Evolutionary conservation across 2,329 filamentous ascomycete species (phyloP).

Genomic region (Hymenoscyphus fructigenus): DNA sequence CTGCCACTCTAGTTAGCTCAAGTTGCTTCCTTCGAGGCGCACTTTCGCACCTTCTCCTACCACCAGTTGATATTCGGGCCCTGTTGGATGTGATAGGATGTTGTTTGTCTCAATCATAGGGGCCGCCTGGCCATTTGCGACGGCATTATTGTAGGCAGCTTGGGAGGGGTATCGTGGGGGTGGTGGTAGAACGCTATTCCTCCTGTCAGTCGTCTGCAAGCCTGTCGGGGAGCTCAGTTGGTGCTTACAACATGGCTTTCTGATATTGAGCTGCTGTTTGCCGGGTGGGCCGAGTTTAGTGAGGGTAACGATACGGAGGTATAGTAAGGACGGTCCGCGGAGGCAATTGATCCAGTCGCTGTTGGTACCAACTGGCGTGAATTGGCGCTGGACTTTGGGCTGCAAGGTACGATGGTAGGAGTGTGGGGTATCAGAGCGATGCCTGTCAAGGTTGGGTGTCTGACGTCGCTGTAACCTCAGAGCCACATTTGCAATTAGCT

Average conservation of each 20-base stretch:
- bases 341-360: neutral
- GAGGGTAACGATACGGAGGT: neutral
- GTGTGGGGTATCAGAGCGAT: neutral
- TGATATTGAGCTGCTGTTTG: slow-evolving; percentile 18
- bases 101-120: slow-evolving; percentile 95
- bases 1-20: slow-evolving; percentile 44
- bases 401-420: slow-evolving; percentile 8
- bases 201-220: slow-evolving; percentile 26
- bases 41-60: slow-evolving; percentile 76
- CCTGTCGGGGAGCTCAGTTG: neutral
- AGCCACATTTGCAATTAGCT: neutral
- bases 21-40: slow-evolving; percentile 10
- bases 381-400: neutral
- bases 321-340: neutral
- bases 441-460: slow-evolving; percentile 7
- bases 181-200: slow-evolving; percentile 68
- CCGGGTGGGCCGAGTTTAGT: slow-evolving; percentile 41
- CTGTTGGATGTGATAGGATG: slow-evolving; percentile 73
- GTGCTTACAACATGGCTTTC: slow-evolving; percentile 34
- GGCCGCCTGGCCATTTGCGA: slow-evolving; percentile 64
- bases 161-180: slow-evolving; percentile 81
- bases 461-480: neutral
- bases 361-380: neutral
- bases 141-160: slow-evolving; percentile 69
- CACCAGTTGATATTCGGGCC: slow-evolving; percentile 83